Evolutionary conservation across 495 filamentous ascomycete genomes (phyloP), one percentile per base, ranked within the genome.

Genomic region (Lepraria neglecta): DNA sequence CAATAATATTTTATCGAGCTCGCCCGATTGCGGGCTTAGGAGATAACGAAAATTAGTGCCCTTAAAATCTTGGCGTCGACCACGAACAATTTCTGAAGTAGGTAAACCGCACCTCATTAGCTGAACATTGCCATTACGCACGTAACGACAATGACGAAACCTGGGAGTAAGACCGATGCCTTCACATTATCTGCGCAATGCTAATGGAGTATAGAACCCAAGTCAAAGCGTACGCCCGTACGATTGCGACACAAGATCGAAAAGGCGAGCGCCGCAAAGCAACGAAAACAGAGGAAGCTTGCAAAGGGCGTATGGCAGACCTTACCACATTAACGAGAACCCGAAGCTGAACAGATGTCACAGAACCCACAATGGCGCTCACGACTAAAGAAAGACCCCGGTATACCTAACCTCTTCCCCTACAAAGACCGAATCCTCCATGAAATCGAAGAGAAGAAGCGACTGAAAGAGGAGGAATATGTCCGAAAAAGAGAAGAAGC

Each of bases 351-450:
- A 65, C 27, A 63, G 33, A 45, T 52, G 19, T 46, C 51, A 31
- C 65, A 86, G 84, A 95, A 97, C 73, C 95, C 95, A 21, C 83
- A 96, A 87, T 96, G 92, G 87, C 83, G 85, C 62, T 92, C 89
- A 65, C 87, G 88, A 72, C 72, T 95, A 61, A 97, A 95, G 83
- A 97, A 97, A 75, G 92, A 96, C 71, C 91, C 91, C 43, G 92
- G 92, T 60, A 97, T 98, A 56, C 94, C 94, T 54, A 98, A 96
- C 70, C 81, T 96, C 30, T 98, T 96, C 76, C 94, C 94, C 14
- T 96, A 92, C 82, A 98, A 98, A 76, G 95, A 97, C 69, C 90
- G 87, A 77, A 82, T 98, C 21, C 80, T 98, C 47, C 83, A 89
- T 31, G 90, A 98, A 72, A 95, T 98, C 66, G 95, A 98, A 76